Evolutionary conservation across 768 basidiomycete genomes (phyloP), one percentile per base, ranked within the genome.

Genomic region (Suillus cothurnatus): DNA sequence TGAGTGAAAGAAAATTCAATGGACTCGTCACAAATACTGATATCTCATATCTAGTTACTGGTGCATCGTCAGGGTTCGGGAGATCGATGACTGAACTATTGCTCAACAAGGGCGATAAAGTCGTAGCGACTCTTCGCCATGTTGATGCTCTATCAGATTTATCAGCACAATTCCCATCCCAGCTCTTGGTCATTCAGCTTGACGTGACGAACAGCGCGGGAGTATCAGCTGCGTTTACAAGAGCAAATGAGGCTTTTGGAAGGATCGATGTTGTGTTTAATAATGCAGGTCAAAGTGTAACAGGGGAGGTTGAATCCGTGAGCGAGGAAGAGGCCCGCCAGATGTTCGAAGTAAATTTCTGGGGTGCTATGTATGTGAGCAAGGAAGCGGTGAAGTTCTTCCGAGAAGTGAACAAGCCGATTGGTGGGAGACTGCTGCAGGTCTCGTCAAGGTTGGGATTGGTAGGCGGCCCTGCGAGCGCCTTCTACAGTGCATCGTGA

Each of bases 71-170:
- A 14, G 80, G 82, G 21, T 77, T 83, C 60, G 81, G 81, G 8
- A 74, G 74, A 3, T 62, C 66, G 17, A 71, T 79, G 63, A 71
- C 73, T 14, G 78, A 81, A 63, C 38, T 63, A 26, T 75, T 74
- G 36, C 78, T 84, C 47, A 57, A 61, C 36, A 67, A 68, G 3
- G 80, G 81, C 17, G 75, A 80, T 65, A 78, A 68, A 12, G 81
- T 76, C 39, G 70, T 81, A 59, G 83, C 84, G 17, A 81, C 81
- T n/a, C 72, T 81, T 15, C 82, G 81, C 62, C 77, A 70, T 34
- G 80, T 80, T 11, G 73, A 69, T 7, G 71, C 62, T 19, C 69
- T 84, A 50, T 67, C 67, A 9, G 72, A 73, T 41, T 72, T 80
- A 12, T 31, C 60, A 17, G 55, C 68, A 4, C 56, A 68, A 4